Percentiles rank a stretch among this genome's conserved stretches.
Conservation (phyloP, 2,329 filamentous ascomycete genomes). For the Arthrobotrys musiformis region DNA sequence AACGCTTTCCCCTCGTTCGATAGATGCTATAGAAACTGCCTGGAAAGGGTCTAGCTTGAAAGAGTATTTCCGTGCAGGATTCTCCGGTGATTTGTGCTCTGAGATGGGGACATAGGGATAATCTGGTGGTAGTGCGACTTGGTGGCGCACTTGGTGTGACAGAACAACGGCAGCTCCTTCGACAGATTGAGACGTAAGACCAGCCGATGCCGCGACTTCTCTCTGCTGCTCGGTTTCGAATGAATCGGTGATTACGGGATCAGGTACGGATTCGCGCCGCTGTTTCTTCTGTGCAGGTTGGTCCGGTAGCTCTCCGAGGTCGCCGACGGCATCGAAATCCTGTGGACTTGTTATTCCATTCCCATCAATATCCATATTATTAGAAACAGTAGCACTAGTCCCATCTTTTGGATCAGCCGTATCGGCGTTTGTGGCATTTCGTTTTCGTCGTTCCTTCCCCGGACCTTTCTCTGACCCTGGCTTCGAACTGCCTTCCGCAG, state of each 20-base stretch:
- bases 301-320: constrained; percentile 60
- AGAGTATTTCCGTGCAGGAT: constrained; percentile 83
- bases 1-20: constrained; percentile 95
- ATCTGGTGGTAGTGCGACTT: constrained; percentile 92
- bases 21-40: constrained; percentile 90
- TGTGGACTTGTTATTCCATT: constrained; percentile 60
- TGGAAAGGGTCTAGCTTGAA: constrained; percentile 98
- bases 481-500: constrained; percentile 63
- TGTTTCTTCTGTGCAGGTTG: constrained; percentile 65
- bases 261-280: constrained; percentile 71
- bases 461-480: constrained; percentile 61
- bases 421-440: constrained; percentile 67
- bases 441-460: constrained; percentile 77
- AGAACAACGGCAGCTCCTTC: constrained; percentile 80
- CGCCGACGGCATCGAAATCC: constrained; percentile 62
- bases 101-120: constrained; percentile 96
- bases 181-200: constrained; percentile 70
- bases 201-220: constrained; percentile 83
- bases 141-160: constrained; percentile 97
- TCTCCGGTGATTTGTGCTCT: constrained; percentile 87
- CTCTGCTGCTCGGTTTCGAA: constrained; percentile 95
- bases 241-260: constrained; percentile 87
- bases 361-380: constrained; percentile 60
- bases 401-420: constrained; percentile 32
- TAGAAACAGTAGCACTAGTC: constrained; percentile 58